A percentile compares a stretch with the other conserved stretches of the same genome.
These are phyloP conservation scores for Trichoderma sp. DNA, from an alignment of 2,329 filamentous ascomycete genomes.

Conservation along the genomic window DNA sequence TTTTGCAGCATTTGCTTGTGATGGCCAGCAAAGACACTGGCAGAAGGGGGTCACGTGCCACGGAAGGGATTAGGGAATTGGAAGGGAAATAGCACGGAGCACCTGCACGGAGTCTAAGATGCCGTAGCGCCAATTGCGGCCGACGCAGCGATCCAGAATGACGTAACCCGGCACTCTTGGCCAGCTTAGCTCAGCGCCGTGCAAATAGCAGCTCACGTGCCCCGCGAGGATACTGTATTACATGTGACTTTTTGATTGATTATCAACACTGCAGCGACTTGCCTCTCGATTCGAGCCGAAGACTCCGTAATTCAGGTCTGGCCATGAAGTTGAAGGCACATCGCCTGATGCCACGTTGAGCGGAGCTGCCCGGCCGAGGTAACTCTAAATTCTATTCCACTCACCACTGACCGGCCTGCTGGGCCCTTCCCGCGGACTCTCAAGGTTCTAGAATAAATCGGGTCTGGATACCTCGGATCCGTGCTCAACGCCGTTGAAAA, in stretches of 20 bases:
- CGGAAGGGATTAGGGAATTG: neutral
- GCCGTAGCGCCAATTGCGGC: neutral
- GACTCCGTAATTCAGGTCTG: constrained; percentile 6
- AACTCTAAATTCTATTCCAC: neutral
- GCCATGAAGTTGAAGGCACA: neutral
- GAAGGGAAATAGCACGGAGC: neutral
- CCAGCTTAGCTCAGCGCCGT: neutral
- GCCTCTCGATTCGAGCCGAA: neutral
- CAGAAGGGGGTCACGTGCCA: neutral
- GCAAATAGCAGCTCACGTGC: neutral
- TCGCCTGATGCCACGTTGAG: neutral
- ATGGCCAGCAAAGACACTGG: neutral
- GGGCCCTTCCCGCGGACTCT: neutral
- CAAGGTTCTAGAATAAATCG: neutral
- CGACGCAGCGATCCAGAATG: neutral
- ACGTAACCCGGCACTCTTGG: neutral
- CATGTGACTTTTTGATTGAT: neutral
- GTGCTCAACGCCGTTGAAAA: neutral
- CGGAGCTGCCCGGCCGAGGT: constrained; percentile 9
- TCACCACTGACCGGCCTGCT: neutral
- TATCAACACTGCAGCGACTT: neutral
- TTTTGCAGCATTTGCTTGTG: neutral
- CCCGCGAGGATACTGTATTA: neutral
- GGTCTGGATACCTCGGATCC: neutral
- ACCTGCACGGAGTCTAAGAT: neutral